Base-by-base conservation (phyloP, 306 rosid genomes). In the Begonia loranthoides region DNA sequence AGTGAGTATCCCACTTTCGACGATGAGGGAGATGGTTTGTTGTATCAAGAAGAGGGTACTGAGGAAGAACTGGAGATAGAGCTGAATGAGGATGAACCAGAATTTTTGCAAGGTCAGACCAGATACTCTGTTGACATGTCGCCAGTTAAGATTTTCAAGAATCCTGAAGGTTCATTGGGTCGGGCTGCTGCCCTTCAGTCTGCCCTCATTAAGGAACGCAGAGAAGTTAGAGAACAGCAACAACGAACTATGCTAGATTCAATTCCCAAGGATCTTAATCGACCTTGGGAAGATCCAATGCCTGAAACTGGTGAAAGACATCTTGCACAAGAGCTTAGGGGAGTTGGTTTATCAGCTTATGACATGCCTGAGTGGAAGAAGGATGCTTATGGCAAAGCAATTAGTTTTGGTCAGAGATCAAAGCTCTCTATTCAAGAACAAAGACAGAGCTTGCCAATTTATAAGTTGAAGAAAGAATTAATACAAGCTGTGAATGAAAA, bases 241-340 rank as follows among this genome's bases (percentile, higher is more conserved):
- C 95, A 86, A 55, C 70, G 95, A 33, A 82, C 95, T 15, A 82
- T 86, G 95, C 80, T 85, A 0, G 92, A 85, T 58, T 85, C 95
- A 22, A 85, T 85, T 36, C 95, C 87, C 9, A 85, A 86, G 81
- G 95, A 86, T 82, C 89, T 87, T 36, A 87, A 87, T 87, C 93
- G 95, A 13, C 95, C 95, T 13, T 87, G 89, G 95, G 93, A 87
- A 77, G 93, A 87, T 34, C 95, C 95, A 38, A 79, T 87, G 95
- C 95, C 93, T 4, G 89, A 87, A 56, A 56, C 83, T 4, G 93
- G 93, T 60, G 95, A 87, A 66, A 83, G 89, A 56, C 93, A 82
- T 77, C 86, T 87, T 69, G 95, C 93, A 50, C 93, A 87, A 61
- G 95, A 82, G 73, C 83, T 82, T 16, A 73, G 95, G 69, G 95